Evolutionary conservation across 768 basidiomycete genomes (phyloP), one percentile per base, ranked within the genome.

Genomic region (Pisolithus sp.): DNA sequence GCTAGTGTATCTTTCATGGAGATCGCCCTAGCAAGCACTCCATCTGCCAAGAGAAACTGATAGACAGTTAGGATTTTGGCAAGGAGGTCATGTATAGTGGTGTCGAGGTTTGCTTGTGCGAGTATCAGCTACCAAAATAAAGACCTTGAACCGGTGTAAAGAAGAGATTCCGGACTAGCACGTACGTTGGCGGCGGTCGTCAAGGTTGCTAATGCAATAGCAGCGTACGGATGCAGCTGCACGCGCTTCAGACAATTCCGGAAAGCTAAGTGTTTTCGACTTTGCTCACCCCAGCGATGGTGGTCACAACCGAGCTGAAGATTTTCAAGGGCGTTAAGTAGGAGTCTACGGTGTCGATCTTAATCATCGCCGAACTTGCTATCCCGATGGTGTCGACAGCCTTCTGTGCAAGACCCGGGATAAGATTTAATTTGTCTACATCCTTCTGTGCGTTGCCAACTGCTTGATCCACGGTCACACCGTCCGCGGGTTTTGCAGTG

Each of bases 191-290:
- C 50, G 4, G 51, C 47, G 21, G 20, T 28, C 21, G 26, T 26
- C 51, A 53, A 31, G 4, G 48, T 40, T n/a, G 37, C 34, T 37
- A 50, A 5, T 30, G 48, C 48, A 40, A 39, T 40, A 21, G 48
- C 40, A 9, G 48, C 26, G 28, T 53, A 53, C 13, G 51, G 51
- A 50, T 53, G 51, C 7, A 53, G 20, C 51, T 53, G 21, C 18
- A 18, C 26, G 15, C n/a, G 20, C 12, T 15, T 18, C 23, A 21
- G 20, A 50, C 20, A 21, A 18, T 12, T 13, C 20, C 10, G 13
- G 20, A 10, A 13, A 21, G 20, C 7, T 12, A 42, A 34, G 13
- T 34, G 34, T 34, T 12, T 42, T 21, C 9, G 13, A 50, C 31
- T 2, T 23, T 7, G 8, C 26, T 31, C 45, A 47, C 49, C 4